Percentiles rank a stretch among this genome's conserved stretches.
phyloP scores from a whole-genome alignment of 345 rosid species.

The Boechera divaricarpa region DNA sequence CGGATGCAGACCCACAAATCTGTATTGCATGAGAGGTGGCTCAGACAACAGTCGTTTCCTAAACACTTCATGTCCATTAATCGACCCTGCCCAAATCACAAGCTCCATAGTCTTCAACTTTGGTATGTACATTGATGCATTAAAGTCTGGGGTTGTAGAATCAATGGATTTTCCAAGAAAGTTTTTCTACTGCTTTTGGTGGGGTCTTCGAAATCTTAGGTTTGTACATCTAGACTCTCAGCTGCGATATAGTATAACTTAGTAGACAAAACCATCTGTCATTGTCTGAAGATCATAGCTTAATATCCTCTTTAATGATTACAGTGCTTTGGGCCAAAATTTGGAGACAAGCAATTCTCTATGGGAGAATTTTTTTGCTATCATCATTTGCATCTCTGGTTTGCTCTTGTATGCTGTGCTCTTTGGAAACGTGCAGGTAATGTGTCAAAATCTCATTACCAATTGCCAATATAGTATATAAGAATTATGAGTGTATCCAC shows the following conservation, averaged over 20 bases:
- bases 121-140: constrained; percentile 42
- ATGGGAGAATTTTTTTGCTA: constrained; percentile 49
- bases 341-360: constrained; percentile 51
- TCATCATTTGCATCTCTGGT: constrained; percentile 49
- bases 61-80: constrained; percentile 30
- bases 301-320: neutral
- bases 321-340: constrained; percentile 57
- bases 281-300: too few relatives aligned
- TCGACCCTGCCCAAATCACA: constrained; percentile 28
- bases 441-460: neutral
- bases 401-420: constrained; percentile 56
- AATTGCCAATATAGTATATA: too few relatives aligned
- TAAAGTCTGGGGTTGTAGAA: constrained; percentile 32
- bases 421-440: constrained; percentile 67
- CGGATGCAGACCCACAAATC: neutral
- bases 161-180: constrained; percentile 31
- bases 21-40: neutral
- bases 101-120: constrained; percentile 31
- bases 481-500: too few relatives aligned
- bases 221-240: constrained; percentile 31
- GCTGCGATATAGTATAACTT: constrained; percentile 50
- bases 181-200: constrained; percentile 43
- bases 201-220: constrained; percentile 46
- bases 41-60: neutral
- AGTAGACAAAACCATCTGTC: neutral